Conservation (phyloP, 129 eudicot species). For the Saussurea involucrata region DNA sequence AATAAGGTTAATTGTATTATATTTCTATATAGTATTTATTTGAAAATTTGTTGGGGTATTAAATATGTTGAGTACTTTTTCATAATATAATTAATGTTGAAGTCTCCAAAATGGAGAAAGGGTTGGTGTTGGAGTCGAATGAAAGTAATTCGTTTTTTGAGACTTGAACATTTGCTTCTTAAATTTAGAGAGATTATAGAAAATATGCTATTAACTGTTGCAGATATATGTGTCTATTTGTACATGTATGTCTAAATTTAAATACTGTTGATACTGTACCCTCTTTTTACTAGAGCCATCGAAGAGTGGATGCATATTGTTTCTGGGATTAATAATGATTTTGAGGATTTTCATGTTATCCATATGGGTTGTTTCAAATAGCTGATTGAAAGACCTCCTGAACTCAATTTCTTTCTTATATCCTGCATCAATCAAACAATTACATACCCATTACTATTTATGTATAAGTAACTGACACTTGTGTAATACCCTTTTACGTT, state of each 20-base stretch:
- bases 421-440: constrained; percentile 36
- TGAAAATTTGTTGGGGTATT: background rate
- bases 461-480: background rate
- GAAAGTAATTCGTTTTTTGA: background rate
- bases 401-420: constrained; percentile 48
- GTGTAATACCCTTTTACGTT: background rate
- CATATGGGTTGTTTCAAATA: constrained; percentile 48
- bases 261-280: constrained; percentile 28
- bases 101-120: background rate
- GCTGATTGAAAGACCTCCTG: constrained; percentile 31
- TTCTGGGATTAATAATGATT: constrained; percentile 42
- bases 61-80: background rate
- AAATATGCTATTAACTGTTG: background rate
- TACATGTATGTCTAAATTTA: background rate
- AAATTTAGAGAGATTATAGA: background rate
- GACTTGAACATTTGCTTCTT: too few relatives aligned
- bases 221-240: background rate
- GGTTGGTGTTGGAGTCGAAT: background rate
- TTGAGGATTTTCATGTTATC: constrained; percentile 72
- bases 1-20: background rate
- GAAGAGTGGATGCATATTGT: constrained; percentile 50
- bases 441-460: background rate
- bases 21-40: background rate
- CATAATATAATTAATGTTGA: background rate
- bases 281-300: constrained; percentile 50